A percentile compares a stretch with the other conserved stretches of the same genome.
phyloP scores from a whole-genome alignment of 2,329 filamentous ascomycete genomes.

The Golovinomyces cichoracearum region DNA sequence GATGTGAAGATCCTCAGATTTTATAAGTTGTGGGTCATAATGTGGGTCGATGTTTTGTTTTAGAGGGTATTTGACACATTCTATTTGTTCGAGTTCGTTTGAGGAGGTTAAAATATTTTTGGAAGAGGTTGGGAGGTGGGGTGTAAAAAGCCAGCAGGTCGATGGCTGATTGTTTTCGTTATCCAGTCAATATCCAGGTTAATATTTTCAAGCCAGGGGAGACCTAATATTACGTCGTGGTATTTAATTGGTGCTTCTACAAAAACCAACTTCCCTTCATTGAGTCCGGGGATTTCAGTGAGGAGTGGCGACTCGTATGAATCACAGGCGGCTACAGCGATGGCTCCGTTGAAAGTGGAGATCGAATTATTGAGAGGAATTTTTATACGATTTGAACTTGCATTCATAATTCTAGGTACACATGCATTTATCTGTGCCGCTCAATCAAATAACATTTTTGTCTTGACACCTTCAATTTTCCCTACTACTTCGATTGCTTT shows the following conservation, averaged over 20 bases:
- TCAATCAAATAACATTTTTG: neutral
- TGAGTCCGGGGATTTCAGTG: neutral
- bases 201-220: neutral
- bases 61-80: no score
- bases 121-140: neutral
- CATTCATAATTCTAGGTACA: neutral
- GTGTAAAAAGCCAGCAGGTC: neutral
- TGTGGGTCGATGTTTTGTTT: no score
- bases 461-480: neutral
- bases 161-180: neutral
- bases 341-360: neutral
- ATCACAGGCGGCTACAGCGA: neutral
- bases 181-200: conserved; percentile 1
- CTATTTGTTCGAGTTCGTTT: no score
- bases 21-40: no score
- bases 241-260: neutral
- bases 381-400: neutral
- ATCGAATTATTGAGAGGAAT: neutral
- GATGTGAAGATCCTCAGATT: neutral
- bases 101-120: no score
- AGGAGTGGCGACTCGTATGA: neutral
- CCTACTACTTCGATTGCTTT: neutral
- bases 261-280: neutral
- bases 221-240: neutral
- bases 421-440: neutral